Percentiles rank a stretch among this genome's conserved stretches.
phyloP scores from a whole-genome alignment of 768 basidiomycete species.

The Russula vinacea region DNA sequence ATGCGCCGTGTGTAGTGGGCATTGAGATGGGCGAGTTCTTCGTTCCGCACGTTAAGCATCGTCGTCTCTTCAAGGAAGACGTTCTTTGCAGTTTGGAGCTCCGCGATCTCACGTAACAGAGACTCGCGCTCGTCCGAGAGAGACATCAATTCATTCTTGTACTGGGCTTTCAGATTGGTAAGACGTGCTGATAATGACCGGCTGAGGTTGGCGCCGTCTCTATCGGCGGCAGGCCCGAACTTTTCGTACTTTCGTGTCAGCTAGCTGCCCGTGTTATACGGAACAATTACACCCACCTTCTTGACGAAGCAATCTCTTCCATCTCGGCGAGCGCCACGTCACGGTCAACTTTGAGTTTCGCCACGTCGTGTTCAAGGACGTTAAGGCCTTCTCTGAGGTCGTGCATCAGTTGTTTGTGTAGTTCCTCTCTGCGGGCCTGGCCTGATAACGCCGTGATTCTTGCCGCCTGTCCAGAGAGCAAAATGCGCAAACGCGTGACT shows the following conservation, averaged over 20 bases:
- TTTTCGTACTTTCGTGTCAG: slow-evolving; percentile 19
- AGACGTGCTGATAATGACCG: slow-evolving; percentile 81
- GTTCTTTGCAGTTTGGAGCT: slow-evolving; percentile 83
- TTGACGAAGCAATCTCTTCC: slow-evolving; percentile 77
- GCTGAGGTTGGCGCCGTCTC: slow-evolving; percentile 37
- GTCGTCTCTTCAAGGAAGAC: slow-evolving; percentile 89
- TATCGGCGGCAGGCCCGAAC: slow-evolving; percentile 29
- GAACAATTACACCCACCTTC: slow-evolving; percentile 51
- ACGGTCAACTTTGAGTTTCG: slow-evolving; percentile 81
- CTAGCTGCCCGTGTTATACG: neutral
- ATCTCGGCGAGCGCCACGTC: slow-evolving; percentile 92
- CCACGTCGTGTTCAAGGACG: slow-evolving; percentile 79
- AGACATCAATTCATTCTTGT: slow-evolving; percentile 81
- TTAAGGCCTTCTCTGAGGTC: slow-evolving; percentile 75
- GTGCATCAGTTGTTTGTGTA: slow-evolving; percentile 72
- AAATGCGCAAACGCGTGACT: slow-evolving; percentile 76
- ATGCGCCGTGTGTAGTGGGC: slow-evolving; percentile 77
- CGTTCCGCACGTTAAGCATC: slow-evolving; percentile 85
- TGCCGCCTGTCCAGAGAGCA: slow-evolving; percentile 87
- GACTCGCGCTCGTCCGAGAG: slow-evolving; percentile 79
- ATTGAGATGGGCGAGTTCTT: slow-evolving; percentile 86
- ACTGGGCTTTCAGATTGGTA: slow-evolving; percentile 83
- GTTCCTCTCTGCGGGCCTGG: slow-evolving; percentile 72
- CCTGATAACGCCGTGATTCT: slow-evolving; percentile 81
- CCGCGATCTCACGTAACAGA: slow-evolving; percentile 74